A percentile compares a stretch with the other conserved stretches of the same genome.
These are phyloP conservation scores for Colletotrichum filicis DNA, from an alignment of 2,329 filamentous ascomycete species.

Conservation along the genomic window DNA sequence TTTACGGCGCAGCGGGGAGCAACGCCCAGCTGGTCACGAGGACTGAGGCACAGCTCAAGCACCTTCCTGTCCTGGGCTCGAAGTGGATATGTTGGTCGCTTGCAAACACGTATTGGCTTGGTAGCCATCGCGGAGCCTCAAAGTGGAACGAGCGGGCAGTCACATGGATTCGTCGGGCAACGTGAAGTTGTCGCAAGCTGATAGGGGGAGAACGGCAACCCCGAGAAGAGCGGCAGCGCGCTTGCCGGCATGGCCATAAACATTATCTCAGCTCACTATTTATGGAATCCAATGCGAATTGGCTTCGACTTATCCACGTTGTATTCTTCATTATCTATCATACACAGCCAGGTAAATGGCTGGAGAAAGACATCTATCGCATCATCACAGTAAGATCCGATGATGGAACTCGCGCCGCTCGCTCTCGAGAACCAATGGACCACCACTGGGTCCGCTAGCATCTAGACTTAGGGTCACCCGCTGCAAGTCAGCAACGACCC, in stretches of 20 bases:
- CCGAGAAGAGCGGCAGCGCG: background rate
- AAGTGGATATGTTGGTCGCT: background rate
- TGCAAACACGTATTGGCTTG: background rate
- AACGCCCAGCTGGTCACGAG: background rate
- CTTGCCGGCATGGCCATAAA: background rate
- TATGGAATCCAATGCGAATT: background rate
- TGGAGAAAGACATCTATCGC: background rate
- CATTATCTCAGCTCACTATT: background rate
- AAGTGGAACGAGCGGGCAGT: background rate
- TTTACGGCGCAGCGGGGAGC: background rate
- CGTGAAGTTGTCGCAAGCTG: background rate
- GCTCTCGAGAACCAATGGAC: conserved; percentile 74
- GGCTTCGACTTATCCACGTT: background rate
- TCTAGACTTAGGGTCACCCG: conserved; percentile 80
- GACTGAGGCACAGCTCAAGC: background rate
- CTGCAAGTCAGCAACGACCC: conserved; percentile 77
- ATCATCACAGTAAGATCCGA: conserved; percentile 48
- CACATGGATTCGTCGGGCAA: background rate
- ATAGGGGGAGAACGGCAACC: background rate
- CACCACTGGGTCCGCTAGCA: conserved; percentile 72
- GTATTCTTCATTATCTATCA: background rate
- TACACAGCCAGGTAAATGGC: background rate
- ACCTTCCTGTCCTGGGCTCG: background rate
- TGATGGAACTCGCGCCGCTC: conserved; percentile 54
- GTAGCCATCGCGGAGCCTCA: background rate